Evolutionary conservation across 768 basidiomycete genomes (phyloP).

Genomic region (Phlebiopsis flavidoalba): DNA sequence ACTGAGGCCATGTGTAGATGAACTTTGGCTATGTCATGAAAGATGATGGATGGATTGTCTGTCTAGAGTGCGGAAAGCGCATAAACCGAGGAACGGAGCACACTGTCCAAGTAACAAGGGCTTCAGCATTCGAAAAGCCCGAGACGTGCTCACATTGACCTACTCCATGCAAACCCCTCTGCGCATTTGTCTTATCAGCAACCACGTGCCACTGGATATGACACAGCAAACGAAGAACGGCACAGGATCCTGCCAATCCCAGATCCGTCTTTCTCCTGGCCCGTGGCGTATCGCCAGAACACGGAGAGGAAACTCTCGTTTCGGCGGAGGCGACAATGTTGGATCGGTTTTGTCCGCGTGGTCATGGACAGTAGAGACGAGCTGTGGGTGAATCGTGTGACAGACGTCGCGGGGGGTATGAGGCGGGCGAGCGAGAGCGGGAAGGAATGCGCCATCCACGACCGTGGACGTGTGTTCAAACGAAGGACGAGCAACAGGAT

Average conservation of each 20-base stretch:
- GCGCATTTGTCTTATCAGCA: conserved; percentile 5
- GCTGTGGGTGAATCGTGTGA: conserved; percentile 1
- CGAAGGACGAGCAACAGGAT: conserved; percentile 1
- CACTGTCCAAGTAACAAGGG: no score
- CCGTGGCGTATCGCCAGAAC: background rate
- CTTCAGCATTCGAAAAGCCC: conserved; percentile 10
- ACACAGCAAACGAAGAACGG: conserved; percentile 10
- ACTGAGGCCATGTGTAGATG: no score
- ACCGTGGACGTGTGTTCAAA: background rate
- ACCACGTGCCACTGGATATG: conserved; percentile 6
- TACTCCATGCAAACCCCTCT: conserved; percentile 6
- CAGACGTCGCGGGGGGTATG: background rate
- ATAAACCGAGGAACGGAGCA: no score
- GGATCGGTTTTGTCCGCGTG: conserved; percentile 1
- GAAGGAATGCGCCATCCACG: conserved; percentile 7
- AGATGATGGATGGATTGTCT: no score
- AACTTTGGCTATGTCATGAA: no score
- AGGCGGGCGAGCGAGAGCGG: background rate
- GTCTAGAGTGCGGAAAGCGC: no score
- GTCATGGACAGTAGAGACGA: conserved; percentile 1
- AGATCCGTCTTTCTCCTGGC: conserved; percentile 6
- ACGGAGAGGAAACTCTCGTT: background rate
- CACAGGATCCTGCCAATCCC: conserved; percentile 10
- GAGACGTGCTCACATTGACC: conserved; percentile 12
- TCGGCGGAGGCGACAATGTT: conserved; percentile 1